Evolutionary conservation across 2,329 filamentous ascomycete species (phyloP).

Genomic region (Apiospora marii): DNA sequence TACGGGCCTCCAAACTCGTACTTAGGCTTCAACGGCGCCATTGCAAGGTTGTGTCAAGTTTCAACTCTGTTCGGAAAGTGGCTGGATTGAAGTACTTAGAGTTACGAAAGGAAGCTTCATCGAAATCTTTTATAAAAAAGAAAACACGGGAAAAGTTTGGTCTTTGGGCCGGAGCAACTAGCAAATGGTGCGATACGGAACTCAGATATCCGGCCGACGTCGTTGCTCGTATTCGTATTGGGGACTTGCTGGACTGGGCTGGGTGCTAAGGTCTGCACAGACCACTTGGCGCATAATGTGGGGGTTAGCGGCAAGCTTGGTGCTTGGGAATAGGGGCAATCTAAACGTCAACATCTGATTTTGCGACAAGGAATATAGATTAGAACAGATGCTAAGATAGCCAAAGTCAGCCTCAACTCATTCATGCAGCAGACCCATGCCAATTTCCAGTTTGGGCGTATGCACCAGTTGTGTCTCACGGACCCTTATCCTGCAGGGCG

Average conservation of each 20-base stretch:
- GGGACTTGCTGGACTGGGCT: no score
- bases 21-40: slow-evolving; percentile 28
- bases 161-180: neutral
- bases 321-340: neutral
- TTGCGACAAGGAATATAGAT: neutral
- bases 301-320: neutral
- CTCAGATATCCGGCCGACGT: neutral
- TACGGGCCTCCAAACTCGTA: slow-evolving; percentile 60
- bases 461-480: neutral
- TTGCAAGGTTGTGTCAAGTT: neutral
- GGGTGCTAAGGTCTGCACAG: neutral
- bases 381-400: neutral
- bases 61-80: neutral
- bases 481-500: neutral
- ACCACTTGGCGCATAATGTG: neutral
- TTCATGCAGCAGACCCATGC: neutral
- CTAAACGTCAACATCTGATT: neutral
- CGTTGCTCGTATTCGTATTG: slow-evolving; percentile 12
- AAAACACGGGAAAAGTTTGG: no score
- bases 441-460: neutral
- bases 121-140: neutral
- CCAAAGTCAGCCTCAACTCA: neutral
- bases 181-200: neutral
- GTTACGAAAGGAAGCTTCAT: no score
- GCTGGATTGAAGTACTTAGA: neutral